Evolutionary conservation across 805 yeast species (phyloP).

Genomic region (Lipomyces orientalis): DNA sequence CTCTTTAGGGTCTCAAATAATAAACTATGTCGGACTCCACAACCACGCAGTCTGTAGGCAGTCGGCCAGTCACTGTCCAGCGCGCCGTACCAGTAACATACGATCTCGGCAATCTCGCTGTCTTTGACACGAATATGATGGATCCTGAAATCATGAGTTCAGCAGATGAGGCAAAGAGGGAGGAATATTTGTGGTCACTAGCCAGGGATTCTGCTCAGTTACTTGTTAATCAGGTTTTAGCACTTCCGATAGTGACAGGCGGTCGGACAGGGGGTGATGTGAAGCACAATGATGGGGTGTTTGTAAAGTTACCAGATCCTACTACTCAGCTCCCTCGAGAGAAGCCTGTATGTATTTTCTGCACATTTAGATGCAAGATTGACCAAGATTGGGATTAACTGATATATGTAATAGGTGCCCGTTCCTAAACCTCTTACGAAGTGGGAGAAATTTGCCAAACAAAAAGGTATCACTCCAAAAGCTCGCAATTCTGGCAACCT

Average conservation of each 20-base stretch:
- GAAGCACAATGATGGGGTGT: conserved; percentile 70
- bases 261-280: conserved; percentile 69
- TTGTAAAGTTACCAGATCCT: conserved; percentile 85
- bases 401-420: conserved; percentile 56
- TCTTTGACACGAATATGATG: conserved; percentile 87
- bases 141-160: conserved; percentile 59
- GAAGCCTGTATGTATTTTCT: conserved; percentile 57
- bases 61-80: conserved; percentile 80
- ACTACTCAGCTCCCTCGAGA: conserved; percentile 87
- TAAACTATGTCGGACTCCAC: background rate
- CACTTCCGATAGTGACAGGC: conserved; percentile 86
- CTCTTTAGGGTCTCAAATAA: background rate
- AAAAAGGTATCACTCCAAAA: conserved; percentile 91
- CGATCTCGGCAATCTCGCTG: conserved; percentile 90
- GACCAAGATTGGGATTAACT: background rate
- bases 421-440: conserved; percentile 89
- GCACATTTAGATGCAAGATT: background rate
- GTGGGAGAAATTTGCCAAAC: conserved; percentile 97
- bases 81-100: conserved; percentile 87
- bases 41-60: conserved; percentile 13
- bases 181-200: conserved; percentile 63
- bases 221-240: conserved; percentile 84
- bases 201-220: conserved; percentile 94
- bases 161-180: conserved; percentile 59
- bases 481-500: conserved; percentile 80